Conservation (phyloP, 345 rosid species). For the Citrus cavaleriei region DNA sequence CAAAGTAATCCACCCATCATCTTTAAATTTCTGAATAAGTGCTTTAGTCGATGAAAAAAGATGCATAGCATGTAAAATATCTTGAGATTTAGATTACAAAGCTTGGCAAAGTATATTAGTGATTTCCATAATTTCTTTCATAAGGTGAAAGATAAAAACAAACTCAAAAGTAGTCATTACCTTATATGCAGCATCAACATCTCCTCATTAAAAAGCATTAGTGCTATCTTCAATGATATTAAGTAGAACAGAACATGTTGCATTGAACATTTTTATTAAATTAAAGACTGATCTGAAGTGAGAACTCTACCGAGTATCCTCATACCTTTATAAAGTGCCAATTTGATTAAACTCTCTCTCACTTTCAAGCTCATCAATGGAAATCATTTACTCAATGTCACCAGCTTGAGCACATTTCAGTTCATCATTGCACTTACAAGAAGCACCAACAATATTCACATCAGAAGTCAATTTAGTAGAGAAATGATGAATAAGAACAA, state of each 20-base stretch:
- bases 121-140: not conserved
- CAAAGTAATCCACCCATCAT: not conserved
- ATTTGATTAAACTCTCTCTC: not conserved
- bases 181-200: not conserved
- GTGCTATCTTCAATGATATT: not conserved
- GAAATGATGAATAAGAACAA: not conserved
- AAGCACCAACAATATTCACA: not conserved
- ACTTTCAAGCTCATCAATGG: not conserved
- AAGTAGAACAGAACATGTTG: not conserved
- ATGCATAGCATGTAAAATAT: not conserved
- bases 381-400: not conserved
- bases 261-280: not conserved
- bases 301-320: not conserved
- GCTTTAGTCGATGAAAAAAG: not conserved
- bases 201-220: not conserved
- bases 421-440: not conserved
- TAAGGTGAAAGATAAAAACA: not conserved
- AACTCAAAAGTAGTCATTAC: not conserved
- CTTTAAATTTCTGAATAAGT: not conserved
- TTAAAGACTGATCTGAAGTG: not conserved
- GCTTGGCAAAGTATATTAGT: not conserved
- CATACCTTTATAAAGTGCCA: not conserved
- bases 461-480: not conserved
- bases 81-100: not conserved
- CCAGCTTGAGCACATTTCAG: not conserved